Base-by-base conservation (phyloP, 2,329 filamentous ascomycete species). In the Beauveria sp. region DNA sequence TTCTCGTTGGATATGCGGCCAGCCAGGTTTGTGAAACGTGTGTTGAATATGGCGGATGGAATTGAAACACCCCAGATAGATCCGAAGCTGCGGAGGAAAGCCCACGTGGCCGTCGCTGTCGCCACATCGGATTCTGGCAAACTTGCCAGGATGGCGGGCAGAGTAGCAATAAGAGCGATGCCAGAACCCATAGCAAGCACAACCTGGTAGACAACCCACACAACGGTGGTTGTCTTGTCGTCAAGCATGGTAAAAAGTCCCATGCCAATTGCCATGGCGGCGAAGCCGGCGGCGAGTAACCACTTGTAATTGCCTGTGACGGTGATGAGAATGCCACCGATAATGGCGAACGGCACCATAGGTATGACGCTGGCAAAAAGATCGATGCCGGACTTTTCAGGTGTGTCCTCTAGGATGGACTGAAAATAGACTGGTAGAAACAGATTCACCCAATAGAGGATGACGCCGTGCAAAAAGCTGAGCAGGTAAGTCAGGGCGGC, bases 1-100 rank as follows among this genome's bases (percentile, higher is more conserved):
- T 34, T 8, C 40, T 10, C 12, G 26, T 61, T 34, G 2, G 16
- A 14, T 26, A 51, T 45, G 48, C 26, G 48, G 14, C 26, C 31
- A 3, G 63, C 26, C 14, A 65, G 45, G n/a, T 64, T 7, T 18
- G 31, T 34, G 49, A 66, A 61, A 1, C 64, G 50, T 0, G 68
- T 67, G 57, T 74, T 73, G 66, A 80, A 80, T n/a, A 79, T 72
- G 1, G 71, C 67, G 0, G 74, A 74, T 0, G 76, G 76, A 5
- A 83, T 73, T 0, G 77, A 73, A 1, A 81, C 74, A 4, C 79
- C 79, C 66, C 80, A 75, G 3, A 79, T 73, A 7, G 70, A 65
- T 0, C 79, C 80, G 7, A 82, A 73, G 3, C 69, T 73, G 5
- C 79, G 74, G 43, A 78, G 71, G 60, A 81, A 83, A 0, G 68